phyloP scores from a whole-genome alignment of 2,329 filamentous ascomycete genomes.

The Monilinia aucupariae region DNA sequence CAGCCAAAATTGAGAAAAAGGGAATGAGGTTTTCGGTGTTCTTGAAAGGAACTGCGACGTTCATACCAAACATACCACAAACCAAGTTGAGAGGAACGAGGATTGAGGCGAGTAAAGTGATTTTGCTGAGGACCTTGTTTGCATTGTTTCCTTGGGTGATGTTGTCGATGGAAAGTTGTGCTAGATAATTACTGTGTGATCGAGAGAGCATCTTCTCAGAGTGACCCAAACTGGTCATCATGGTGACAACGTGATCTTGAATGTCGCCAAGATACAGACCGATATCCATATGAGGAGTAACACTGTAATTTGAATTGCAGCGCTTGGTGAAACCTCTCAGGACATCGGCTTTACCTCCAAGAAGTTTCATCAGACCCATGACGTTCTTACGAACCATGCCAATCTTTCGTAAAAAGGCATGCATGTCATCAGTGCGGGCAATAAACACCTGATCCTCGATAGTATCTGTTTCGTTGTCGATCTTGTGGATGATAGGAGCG shows the following conservation, averaged over 20 bases:
- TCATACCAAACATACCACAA: constrained; percentile 66
- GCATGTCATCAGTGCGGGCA: constrained; percentile 83
- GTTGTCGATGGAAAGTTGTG: constrained; percentile 87
- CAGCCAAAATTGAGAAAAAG: constrained; percentile 57
- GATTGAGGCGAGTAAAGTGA: constrained; percentile 88
- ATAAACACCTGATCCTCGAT: constrained; percentile 97
- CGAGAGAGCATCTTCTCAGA: constrained; percentile 97
- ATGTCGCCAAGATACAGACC: constrained; percentile 96
- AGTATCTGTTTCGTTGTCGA: constrained; percentile 81
- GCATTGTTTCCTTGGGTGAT: constrained; percentile 82
- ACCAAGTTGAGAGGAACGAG: constrained; percentile 94
- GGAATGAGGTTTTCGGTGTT: constrained; percentile 43
- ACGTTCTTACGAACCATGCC: constrained; percentile 90
- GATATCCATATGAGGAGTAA: constrained; percentile 93
- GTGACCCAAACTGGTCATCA: constrained; percentile 93
- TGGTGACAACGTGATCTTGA: constrained; percentile 97
- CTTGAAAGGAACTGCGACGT: constrained; percentile 66
- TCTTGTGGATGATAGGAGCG: constrained; percentile 78
- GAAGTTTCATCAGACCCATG: constrained; percentile 84
- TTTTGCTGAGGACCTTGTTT: constrained; percentile 87
- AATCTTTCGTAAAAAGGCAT: constrained; percentile 79
- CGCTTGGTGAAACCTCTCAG: constrained; percentile 97
- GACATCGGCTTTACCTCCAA: constrained; percentile 97
- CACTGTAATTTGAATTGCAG: constrained; percentile 94
- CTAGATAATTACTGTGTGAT: constrained; percentile 92